Percentiles rank a stretch among this genome's conserved stretches.
These are phyloP conservation scores for Elaphomyces granulatus DNA, from an alignment of 495 filamentous ascomycete species.

Conservation along the genomic window DNA sequence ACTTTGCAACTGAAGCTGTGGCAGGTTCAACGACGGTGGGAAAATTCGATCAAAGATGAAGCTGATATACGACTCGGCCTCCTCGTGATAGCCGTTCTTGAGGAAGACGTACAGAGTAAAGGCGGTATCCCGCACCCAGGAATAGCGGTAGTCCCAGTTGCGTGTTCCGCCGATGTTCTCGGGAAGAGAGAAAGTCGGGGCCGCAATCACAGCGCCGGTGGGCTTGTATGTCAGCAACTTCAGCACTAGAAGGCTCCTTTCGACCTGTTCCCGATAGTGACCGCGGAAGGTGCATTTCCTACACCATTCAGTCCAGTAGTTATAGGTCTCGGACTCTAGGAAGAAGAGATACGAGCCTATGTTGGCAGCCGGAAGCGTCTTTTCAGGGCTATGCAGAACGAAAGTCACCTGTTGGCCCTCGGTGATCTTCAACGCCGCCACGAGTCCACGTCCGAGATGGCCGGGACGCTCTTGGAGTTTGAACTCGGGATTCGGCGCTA, in stretches of 20 bases:
- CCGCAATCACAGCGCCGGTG: conserved; percentile 40
- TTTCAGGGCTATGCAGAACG: conserved; percentile 38
- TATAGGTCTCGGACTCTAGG: conserved; percentile 49
- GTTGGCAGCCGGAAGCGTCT: conserved; percentile 27
- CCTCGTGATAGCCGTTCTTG: conserved; percentile 56
- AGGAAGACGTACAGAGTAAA: conserved; percentile 66
- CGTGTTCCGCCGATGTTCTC: conserved; percentile 56
- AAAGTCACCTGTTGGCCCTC: conserved; percentile 57
- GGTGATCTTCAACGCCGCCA: conserved; percentile 38
- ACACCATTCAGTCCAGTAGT: conserved; percentile 59
- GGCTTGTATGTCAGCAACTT: conserved; percentile 59
- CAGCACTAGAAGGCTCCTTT: conserved; percentile 51
- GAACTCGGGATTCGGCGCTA: conserved; percentile 36
- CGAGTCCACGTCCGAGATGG: conserved; percentile 44
- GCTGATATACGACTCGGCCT: conserved; percentile 58
- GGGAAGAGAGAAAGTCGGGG: conserved; percentile 52
- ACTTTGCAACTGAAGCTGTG: conserved; percentile 25
- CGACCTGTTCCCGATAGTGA: conserved; percentile 53
- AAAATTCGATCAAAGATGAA: conserved; percentile 57
- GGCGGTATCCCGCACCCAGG: conserved; percentile 59
- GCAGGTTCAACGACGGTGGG: conserved; percentile 23
- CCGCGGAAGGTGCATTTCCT: conserved; percentile 53
- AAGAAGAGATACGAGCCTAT: conserved; percentile 37
- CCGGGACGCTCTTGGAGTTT: conserved; percentile 33
- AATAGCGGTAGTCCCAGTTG: conserved; percentile 70